Evolutionary conservation across 257 asterid species (phyloP), one percentile per base, ranked within the genome.

Genomic region (Solanum appendiculatum): DNA sequence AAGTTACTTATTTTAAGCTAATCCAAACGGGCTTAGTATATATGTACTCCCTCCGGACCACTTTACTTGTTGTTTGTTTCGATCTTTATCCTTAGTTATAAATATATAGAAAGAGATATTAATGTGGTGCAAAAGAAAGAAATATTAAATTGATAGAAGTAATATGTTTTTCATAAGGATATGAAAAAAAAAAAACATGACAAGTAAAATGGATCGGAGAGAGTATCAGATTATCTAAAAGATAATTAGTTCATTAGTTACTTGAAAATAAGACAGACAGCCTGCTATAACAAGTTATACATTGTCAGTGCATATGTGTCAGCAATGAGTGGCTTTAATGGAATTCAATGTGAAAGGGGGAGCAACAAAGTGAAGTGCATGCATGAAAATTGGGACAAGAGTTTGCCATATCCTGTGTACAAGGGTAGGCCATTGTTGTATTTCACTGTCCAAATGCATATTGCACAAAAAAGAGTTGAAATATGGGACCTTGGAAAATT

Each of bases 321-420:
- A 83, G 16, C 12, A 58, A 84, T 63, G 39, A 39, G 48, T 83
- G n/a, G 68, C 33, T 11, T 27, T n/a, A 56, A 64, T 64, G 36
- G 63, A 68, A 58, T n/a, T 42, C 36, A 63, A 58, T 84, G 51
- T 37, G 74, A 60, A 29, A 13, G 77, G 81, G 68, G 18, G 2
- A 83, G 31, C 63, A 27, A 5, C n/a, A 40, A 82, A 72, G 75
- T 83, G 39, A 78, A 86, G 44, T 73, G 37, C 83, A 63, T 63
- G 86, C 40, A 68, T 63, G 86, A n/a, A 86, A 64, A 80, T 13
- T 80, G 82, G 86, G 86, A 86, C 54, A 81, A 44, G 72, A 86
- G 75, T 84, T 84, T 5, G 39, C 39, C 86, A 23, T 84, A 84
- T 27, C 23, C 36, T 44, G 39, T 78, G n/a, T 7, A 78, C 33